Evolutionary conservation across 305 asterid genomes (phyloP).

Genomic region (Lippia alba): DNA sequence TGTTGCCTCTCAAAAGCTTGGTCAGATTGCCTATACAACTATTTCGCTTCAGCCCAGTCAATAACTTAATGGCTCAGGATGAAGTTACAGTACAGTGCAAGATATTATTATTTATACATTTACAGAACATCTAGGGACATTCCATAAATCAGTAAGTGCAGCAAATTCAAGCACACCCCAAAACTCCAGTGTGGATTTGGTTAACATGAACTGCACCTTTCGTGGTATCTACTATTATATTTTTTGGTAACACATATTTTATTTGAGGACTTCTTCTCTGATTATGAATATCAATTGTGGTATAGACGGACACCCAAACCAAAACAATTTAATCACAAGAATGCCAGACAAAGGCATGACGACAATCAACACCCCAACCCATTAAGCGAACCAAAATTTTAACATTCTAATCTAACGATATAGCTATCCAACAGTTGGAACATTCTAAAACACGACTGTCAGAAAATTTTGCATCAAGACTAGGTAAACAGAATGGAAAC

Average conservation of each 20-base stretch:
- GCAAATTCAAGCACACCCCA: not conserved
- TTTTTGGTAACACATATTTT: constrained; percentile 12
- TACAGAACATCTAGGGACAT: constrained; percentile 10
- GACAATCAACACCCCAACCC: constrained; percentile 2
- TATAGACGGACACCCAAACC: too few relatives aligned
- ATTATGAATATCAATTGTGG: too few relatives aligned
- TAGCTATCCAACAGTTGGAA: not conserved
- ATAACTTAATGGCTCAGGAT: constrained; percentile 6
- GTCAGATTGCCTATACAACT: constrained; percentile 20
- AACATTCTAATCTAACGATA: constrained; percentile 5
- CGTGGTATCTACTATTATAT: not conserved
- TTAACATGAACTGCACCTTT: not conserved
- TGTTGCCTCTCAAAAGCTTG: constrained; percentile 8
- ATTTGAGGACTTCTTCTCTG: too few relatives aligned
- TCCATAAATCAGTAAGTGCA: not conserved
- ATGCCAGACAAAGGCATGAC: constrained; percentile 19
- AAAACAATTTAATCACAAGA: too few relatives aligned
- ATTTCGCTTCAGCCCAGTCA: constrained; percentile 6
- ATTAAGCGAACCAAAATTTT: constrained; percentile 7
- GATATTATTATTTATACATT: not conserved
- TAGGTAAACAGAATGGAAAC: constrained; percentile 22
- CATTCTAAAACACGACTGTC: constrained; percentile 23
- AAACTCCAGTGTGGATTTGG: not conserved
- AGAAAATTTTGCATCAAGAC: constrained; percentile 17
- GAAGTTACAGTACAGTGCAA: not conserved